Base-by-base conservation (phyloP, 2,329 filamentous ascomycete species). In the Trichophyton mentagrophytes region DNA sequence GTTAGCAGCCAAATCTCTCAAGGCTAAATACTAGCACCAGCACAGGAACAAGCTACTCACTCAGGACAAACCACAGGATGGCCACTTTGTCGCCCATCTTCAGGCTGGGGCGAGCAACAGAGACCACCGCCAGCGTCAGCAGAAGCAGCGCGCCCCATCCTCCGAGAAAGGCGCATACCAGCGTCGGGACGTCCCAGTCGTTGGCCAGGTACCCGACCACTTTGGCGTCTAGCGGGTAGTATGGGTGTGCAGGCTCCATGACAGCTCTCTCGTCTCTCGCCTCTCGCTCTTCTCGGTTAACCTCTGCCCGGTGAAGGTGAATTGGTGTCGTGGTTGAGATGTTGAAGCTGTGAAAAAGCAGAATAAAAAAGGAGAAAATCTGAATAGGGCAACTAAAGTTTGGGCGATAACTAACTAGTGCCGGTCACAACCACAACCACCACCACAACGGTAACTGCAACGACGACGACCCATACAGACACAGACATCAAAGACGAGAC, bases 31-130 rank as follows among this genome's bases (percentile, higher is more conserved):
- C 2, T 20, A 36, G 44, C 42, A 30, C 33, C 33, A 4, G 33
- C 33, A 38, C 33, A 38, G 33, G 33, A 9, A 4, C 33, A 38
- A 38, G 27, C 11, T 44, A 80, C 71, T 75, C 81, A 79, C 86
- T 88, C 13, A 92, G 77, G 22, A 86, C 80, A 71, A 91, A 91
- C 89, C 89, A 92, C 73, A 89, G 73, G 22, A 86, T 81, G 3
- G 81, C 81, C 11, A 80, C 66, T 53, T 83, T 77, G 65, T 90
- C 87, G 27, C 70, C 70, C 6, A 67, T 72, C 38, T 77, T 74
- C 59, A 89, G 69, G 8, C 72, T 76, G 1, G 83, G 82, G 17
- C 82, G 77, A 46, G 78, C 68, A 61, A 73, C 74, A 65, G 80
- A 82, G 62, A 82, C 77, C 40, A 84, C 65, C 7, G 79, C 62